Base-by-base conservation (phyloP, 2,329 filamentous ascomycete species). In the Hypoxylon sp. region DNA sequence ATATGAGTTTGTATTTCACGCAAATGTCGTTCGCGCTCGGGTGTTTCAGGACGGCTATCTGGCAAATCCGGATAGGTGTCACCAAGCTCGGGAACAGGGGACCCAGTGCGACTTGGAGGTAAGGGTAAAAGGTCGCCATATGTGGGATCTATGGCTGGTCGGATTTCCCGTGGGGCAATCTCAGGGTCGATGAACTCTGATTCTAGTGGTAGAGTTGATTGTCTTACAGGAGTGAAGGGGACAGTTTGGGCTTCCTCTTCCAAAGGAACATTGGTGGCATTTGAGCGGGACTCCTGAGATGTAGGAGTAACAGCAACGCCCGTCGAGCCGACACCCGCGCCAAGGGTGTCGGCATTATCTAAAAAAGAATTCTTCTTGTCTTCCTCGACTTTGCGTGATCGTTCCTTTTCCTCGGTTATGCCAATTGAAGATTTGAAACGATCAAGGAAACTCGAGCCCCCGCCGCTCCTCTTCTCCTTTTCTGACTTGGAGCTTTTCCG, bases 321-420 rank as follows among this genome's bases (percentile, higher is more conserved):
- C 82, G 83, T 84, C 80, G 86, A 78, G 86, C 89, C 89, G 88
- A 83, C 89, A 90, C 88, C 88, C 84, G 86, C 87, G 88, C 88
- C 88, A 88, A 86, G 84, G 85, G 85, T 90, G 86, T 83, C 88
- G 88, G 89, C 87, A 85, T 87, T 88, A 90, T 81, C 89, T 90
- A 90, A 90, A 90, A 91, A 90, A 90, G 88, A 88, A 82, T 85
- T 80, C 79, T 85, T 80, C 79, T 79, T 79, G 46, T 79, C 75
- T 53, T 82, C 81, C 63, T 82, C 80, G 69, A 74, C 67, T 71
- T 77, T 77, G 56, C 73, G 70, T 30, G 63, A 42, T n/a, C 57
- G 68, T 27, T 81, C 77, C 62, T 81, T 79, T 35, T 73, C 77
- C 35, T 78, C 79, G 60, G 70, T 57, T 57, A 74, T 77, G 64